Conservation (phyloP, 768 basidiomycete species). For the Agaricus subrufescens region DNA sequence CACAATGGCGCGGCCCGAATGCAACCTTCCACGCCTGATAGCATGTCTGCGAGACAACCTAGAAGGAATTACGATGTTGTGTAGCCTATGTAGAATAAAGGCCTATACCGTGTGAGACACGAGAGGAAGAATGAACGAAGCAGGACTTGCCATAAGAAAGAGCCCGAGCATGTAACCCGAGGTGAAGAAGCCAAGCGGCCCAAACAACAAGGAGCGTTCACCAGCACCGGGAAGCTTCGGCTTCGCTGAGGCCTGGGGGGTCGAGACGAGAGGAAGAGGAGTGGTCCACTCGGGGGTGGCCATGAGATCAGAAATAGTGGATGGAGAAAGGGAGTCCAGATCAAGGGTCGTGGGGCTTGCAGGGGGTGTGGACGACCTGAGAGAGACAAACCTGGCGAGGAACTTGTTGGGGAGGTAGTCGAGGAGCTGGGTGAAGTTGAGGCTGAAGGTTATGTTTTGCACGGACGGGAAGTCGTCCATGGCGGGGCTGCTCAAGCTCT, state of each 20-base stretch:
- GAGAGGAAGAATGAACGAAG: neutral
- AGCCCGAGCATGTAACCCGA: slow-evolving; percentile 70
- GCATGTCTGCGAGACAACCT: slow-evolving; percentile 24
- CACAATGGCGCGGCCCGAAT: slow-evolving; percentile 20
- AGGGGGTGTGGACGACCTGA: slow-evolving; percentile 11
- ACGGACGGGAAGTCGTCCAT: slow-evolving; percentile 7
- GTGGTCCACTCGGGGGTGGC: slow-evolving; percentile 11
- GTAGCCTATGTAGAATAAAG: slow-evolving; percentile 68
- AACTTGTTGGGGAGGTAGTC: slow-evolving; percentile 24
- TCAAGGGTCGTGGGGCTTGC: slow-evolving; percentile 10
- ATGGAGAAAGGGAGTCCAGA: slow-evolving; percentile 2
- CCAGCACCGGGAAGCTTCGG: neutral
- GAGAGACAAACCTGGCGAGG: slow-evolving; percentile 12
- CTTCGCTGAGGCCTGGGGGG: neutral
- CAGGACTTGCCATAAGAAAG: slow-evolving; percentile 51
- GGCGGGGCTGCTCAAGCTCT: neutral
- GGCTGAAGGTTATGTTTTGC: slow-evolving; percentile 41
- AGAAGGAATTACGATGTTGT: slow-evolving; percentile 72
- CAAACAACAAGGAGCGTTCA: slow-evolving; percentile 33
- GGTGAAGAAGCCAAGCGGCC: slow-evolving; percentile 68
- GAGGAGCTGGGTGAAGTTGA: slow-evolving; percentile 34
- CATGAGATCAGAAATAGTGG: slow-evolving; percentile 12
- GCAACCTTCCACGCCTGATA: slow-evolving; percentile 17
- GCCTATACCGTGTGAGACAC: slow-evolving; percentile 35
- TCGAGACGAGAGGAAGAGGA: slow-evolving; percentile 5